Percentiles rank a stretch among this genome's conserved stretches.
These are phyloP conservation scores for Nidula microcarpa DNA, from an alignment of 768 basidiomycete genomes.

Conservation along the genomic window DNA sequence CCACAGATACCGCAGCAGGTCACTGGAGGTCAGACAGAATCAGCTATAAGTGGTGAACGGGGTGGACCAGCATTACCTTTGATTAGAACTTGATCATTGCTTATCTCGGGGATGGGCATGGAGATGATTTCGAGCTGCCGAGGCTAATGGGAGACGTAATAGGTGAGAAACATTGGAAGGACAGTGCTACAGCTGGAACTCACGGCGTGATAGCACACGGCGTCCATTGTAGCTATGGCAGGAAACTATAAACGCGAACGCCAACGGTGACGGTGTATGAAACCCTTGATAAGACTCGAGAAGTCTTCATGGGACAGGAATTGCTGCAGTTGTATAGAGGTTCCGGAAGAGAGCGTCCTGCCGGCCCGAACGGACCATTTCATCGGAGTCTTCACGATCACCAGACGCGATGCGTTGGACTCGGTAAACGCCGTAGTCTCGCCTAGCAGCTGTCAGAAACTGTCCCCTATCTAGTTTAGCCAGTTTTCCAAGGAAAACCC, in stretches of 20 bases:
- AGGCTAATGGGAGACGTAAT: conserved; percentile 24
- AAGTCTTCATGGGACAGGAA: too few species aligned
- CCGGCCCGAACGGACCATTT: too few species aligned
- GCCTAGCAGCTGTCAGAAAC: too few species aligned
- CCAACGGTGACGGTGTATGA: too few species aligned
- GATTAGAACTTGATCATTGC: conserved; percentile 54
- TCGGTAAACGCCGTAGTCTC: too few species aligned
- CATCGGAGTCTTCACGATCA: too few species aligned
- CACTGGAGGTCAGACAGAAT: conserved; percentile 14
- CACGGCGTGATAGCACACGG: conserved; percentile 45
- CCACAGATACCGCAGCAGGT: conserved; percentile 58
- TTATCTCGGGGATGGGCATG: conserved; percentile 48
- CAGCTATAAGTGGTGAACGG: conserved; percentile 5
- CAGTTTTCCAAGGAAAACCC: too few species aligned
- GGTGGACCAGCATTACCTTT: conserved; percentile 35
- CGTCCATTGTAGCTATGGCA: conserved; percentile 34
- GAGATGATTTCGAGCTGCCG: conserved; percentile 49
- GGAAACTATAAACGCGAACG: neutral
- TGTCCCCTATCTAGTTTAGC: too few species aligned
- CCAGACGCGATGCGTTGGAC: too few species aligned
- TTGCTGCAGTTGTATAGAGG: too few species aligned
- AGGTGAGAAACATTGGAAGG: neutral
- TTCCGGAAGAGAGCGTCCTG: too few species aligned
- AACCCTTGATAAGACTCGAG: too few species aligned
- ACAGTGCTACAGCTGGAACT: conserved; percentile 2